Conservation (phyloP, 495 filamentous ascomycete species). For the Podospora australis region DNA sequence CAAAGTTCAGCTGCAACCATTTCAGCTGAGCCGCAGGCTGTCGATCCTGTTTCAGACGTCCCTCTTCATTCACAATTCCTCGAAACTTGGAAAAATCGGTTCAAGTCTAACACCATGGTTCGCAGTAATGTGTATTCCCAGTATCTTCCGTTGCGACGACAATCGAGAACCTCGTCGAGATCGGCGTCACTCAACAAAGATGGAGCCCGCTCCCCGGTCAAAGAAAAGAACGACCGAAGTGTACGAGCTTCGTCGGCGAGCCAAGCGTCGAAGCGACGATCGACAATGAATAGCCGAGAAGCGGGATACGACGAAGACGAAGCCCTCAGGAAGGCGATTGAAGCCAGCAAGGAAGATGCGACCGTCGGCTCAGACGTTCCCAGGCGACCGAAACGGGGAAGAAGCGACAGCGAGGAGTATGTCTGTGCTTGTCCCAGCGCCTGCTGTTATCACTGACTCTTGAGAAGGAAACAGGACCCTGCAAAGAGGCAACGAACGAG, state of each 20-base stretch:
- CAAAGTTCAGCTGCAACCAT: slow-evolving; percentile 11
- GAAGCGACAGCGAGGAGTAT: slow-evolving; percentile 92
- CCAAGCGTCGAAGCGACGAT: slow-evolving; percentile 69
- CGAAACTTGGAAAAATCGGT: not conserved
- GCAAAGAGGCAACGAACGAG: slow-evolving; percentile 66
- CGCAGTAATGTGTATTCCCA: slow-evolving; percentile 50
- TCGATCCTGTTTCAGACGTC: slow-evolving; percentile 19
- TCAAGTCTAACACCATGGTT: slow-evolving; percentile 26
- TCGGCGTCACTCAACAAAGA: slow-evolving; percentile 55
- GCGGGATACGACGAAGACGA: slow-evolving; percentile 96
- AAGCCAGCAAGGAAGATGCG: slow-evolving; percentile 83
- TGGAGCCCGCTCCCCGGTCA: slow-evolving; percentile 39
- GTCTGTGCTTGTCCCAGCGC: slow-evolving; percentile 22
- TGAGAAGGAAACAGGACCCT: slow-evolving; percentile 40
- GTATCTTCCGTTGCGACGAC: slow-evolving; percentile 48
- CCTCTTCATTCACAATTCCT: slow-evolving; percentile 2
- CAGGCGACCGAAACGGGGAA: slow-evolving; percentile 69
- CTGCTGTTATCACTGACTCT: slow-evolving; percentile 8
- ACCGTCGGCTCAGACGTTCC: slow-evolving; percentile 41
- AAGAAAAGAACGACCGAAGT: slow-evolving; percentile 42
- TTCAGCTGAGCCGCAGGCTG: slow-evolving; percentile 10
- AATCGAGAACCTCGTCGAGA: slow-evolving; percentile 41
- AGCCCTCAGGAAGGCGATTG: slow-evolving; percentile 78
- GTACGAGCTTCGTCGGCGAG: slow-evolving; percentile 40
- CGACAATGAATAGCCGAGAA: slow-evolving; percentile 96